Evolutionary conservation across 768 basidiomycete genomes (phyloP), one percentile per base, ranked within the genome.

Genomic region (Daedaleopsis sinensis): DNA sequence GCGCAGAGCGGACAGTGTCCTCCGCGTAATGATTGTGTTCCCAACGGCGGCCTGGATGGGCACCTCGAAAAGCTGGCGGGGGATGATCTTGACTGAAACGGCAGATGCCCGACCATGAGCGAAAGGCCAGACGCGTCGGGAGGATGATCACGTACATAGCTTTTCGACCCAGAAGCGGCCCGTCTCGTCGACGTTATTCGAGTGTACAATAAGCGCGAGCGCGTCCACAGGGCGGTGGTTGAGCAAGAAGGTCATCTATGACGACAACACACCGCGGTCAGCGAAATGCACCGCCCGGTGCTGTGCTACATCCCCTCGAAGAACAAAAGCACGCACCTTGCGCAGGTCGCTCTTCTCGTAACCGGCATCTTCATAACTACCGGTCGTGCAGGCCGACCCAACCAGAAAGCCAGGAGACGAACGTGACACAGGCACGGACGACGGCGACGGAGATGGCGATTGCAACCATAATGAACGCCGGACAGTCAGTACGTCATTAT

Each of bases 1-100:
- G 36, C 93, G 86, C 68, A 93, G 74, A 2, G 94, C 93, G 49
- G 88, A 90, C 47, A 96, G 74, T 16, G 89, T 96, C 72, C 96
- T 94, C 32, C 96, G 84, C 4, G 96, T 93, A 51, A 98, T 85
- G 57, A 98, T 83, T 63, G 88, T 93, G 65, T 83, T 86, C 15
- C 96, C 96, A 18, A 97, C 81, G 1, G 88, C 89, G 38, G 97
- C 97, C 71, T 98, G 97, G 55, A 99, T 97, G 2, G 96, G 90
- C 12, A 98, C 88, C 74, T 98, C 96, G 70, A 96, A 98, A 52
- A 94, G 74, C 72, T 98, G 96, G 49, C 91, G 80, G 32, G 96
- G 95, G 36, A 98, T 92, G 42, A 98, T 93, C 68, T 92, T 92
- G 75, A 92, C 93, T 94, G 43, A 19, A 42, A 13, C 39, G 18